Conservation (phyloP, 2,329 filamentous ascomycete genomes). For the Annulohypoxylon truncatum region DNA sequence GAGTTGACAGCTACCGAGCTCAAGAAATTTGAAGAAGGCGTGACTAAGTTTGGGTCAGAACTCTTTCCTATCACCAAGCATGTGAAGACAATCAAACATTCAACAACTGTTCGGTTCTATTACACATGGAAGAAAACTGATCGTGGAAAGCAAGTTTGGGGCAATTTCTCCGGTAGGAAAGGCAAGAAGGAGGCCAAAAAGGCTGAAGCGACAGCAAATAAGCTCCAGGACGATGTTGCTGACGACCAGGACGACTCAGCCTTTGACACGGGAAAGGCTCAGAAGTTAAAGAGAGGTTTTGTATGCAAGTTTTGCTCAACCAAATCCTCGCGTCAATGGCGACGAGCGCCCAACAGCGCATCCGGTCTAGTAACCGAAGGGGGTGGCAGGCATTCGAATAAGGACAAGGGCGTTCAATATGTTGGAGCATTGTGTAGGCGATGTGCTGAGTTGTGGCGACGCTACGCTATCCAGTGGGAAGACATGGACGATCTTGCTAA, state of each 20-base stretch:
- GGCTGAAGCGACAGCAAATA: constrained; percentile 75
- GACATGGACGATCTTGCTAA: constrained; percentile 91
- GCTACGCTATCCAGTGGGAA: constrained; percentile 96
- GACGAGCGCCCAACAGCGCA: constrained; percentile 82
- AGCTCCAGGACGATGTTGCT: constrained; percentile 90
- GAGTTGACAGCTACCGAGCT: constrained; percentile 80
- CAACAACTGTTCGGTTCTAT: constrained; percentile 89
- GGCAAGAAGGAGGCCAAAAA: constrained; percentile 88
- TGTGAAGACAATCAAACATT: constrained; percentile 83
- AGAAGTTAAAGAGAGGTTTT: constrained; percentile 82
- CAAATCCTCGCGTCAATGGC: constrained; percentile 87
- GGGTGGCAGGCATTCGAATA: constrained; percentile 76
- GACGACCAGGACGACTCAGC: constrained; percentile 95
- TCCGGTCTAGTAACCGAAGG: constrained; percentile 76
- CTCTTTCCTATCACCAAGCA: constrained; percentile 84
- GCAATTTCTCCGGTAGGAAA: constrained; percentile 85
- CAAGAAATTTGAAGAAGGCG: constrained; percentile 92
- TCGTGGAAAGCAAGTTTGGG: constrained; percentile 88
- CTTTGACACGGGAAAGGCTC: constrained; percentile 89
- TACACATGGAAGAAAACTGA: constrained; percentile 98
- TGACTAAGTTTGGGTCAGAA: constrained; percentile 91
- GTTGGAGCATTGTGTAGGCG: constrained; percentile 88
- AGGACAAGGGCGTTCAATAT: constrained; percentile 80
- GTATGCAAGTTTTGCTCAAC: constrained; percentile 93
- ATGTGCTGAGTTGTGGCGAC: constrained; percentile 93